These are phyloP conservation scores for Ophiocordyceps camponoti-rufipedis DNA, from an alignment of 2,329 filamentous ascomycete species.

Conservation along the genomic window DNA sequence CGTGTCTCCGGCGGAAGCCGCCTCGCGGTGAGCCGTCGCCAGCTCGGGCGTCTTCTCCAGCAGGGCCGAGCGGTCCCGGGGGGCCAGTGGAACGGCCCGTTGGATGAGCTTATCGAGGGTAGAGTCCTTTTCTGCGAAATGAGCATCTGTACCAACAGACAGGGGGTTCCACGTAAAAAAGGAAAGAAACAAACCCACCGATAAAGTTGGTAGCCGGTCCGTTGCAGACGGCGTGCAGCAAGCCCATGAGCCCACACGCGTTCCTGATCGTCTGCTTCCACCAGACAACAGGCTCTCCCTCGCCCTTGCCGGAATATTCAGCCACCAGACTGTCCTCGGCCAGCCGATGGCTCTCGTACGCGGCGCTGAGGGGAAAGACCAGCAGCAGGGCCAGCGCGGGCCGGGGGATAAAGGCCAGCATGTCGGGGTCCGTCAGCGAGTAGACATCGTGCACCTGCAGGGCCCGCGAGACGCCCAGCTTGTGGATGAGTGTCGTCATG, in stretches of 20 bases:
- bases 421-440: constrained; percentile 68
- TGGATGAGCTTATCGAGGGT: constrained; percentile 47
- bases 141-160: not conserved
- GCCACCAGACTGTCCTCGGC: constrained; percentile 48
- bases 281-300: constrained; percentile 67
- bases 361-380: constrained; percentile 69
- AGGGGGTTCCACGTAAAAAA: not conserved
- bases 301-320: constrained; percentile 51
- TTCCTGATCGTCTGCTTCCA: constrained; percentile 91
- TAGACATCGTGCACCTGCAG: constrained; percentile 82
- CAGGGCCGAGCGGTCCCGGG: constrained; percentile 47
- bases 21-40: constrained; percentile 60
- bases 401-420: constrained; percentile 74
- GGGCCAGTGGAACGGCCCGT: constrained; percentile 51
- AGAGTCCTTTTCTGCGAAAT: constrained; percentile 23
- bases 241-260: constrained; percentile 77
- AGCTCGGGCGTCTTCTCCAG: constrained; percentile 62
- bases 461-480: constrained; percentile 62
- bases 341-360: constrained; percentile 60
- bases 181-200: constrained; percentile 11
- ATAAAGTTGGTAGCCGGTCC: constrained; percentile 50
- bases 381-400: constrained; percentile 78
- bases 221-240: constrained; percentile 70
- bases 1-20: constrained; percentile 64
- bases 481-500: constrained; percentile 67